These are phyloP conservation scores for Gaeumannomyces tritici DNA, from an alignment of 2,329 filamentous ascomycete species.

Conservation along the genomic window DNA sequence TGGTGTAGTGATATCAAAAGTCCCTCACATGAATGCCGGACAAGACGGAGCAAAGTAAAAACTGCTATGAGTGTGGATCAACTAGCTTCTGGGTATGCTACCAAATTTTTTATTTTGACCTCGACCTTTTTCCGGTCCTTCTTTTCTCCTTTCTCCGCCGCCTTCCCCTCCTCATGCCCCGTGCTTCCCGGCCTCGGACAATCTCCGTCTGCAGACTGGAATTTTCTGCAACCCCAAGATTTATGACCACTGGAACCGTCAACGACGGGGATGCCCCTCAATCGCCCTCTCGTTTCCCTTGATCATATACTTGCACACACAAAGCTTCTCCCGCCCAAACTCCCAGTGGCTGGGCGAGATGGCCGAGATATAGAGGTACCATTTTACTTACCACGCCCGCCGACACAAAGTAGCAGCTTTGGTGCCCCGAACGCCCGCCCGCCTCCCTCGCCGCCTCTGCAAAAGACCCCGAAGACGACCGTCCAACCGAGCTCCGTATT, in stretches of 20 bases:
- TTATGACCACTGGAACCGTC: background rate
- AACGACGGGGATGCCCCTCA: background rate
- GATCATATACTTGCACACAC: background rate
- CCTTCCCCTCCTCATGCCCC: slow-evolving; percentile 4
- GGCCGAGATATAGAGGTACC: background rate
- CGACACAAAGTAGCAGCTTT: slow-evolving; percentile 35
- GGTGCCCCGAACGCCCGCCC: slow-evolving; percentile 53
- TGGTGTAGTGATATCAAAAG: background rate
- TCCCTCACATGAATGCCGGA: background rate
- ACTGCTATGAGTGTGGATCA: slow-evolving; percentile 57
- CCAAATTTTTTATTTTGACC: slow-evolving; percentile 2
- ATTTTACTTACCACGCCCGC: slow-evolving; percentile 23
- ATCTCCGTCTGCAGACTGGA: background rate
- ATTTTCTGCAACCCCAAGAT: background rate
- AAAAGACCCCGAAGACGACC: slow-evolving; percentile 45
- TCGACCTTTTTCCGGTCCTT: background rate
- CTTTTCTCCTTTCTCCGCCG: slow-evolving; percentile 2
- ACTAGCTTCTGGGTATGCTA: slow-evolving; percentile 37
- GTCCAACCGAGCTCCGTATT: slow-evolving; percentile 45
- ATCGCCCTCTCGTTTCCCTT: background rate
- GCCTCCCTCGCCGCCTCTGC: slow-evolving; percentile 40
- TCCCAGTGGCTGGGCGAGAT: background rate
- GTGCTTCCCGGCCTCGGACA: background rate
- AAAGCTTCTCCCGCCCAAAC: background rate
- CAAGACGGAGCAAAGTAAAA: slow-evolving; percentile 5